phyloP scores from a whole-genome alignment of 2,329 filamentous ascomycete genomes.

The Phyllosticta capitalensis region DNA sequence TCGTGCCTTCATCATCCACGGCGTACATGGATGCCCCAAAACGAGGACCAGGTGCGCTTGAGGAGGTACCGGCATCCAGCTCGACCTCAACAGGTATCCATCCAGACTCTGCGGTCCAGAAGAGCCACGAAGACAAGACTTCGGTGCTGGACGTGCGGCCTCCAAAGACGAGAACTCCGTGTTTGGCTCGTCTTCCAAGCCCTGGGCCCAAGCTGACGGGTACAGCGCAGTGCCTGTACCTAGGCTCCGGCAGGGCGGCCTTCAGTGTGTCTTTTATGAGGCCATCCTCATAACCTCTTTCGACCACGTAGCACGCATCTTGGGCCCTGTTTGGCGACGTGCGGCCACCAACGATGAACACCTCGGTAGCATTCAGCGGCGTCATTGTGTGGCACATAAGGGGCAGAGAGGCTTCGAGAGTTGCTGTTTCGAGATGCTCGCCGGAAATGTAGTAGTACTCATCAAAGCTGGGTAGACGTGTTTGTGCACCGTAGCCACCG shows the following conservation, averaged over 20 bases:
- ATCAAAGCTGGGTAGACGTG: slow-evolving; percentile 39
- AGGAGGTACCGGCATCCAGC: slow-evolving; percentile 14
- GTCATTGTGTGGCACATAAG: slow-evolving; percentile 70
- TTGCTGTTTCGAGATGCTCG: background rate
- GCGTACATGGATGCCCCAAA: slow-evolving; percentile 50
- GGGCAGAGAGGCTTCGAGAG: slow-evolving; percentile 19
- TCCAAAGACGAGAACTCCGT: slow-evolving; percentile 36
- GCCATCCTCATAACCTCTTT: background rate
- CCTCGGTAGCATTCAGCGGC: slow-evolving; percentile 47
- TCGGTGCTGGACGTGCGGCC: slow-evolving; percentile 27
- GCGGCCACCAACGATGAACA: slow-evolving; percentile 66
- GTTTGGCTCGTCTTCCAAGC: too few relatives aligned
- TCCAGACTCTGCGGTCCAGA: slow-evolving; percentile 40
- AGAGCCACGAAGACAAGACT: slow-evolving; percentile 24
- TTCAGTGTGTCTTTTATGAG: slow-evolving; percentile 39
- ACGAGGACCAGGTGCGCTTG: slow-evolving; percentile 34
- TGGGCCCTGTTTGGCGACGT: slow-evolving; percentile 62
- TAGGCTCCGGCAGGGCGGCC: slow-evolving; percentile 53
- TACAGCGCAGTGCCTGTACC: slow-evolving; percentile 66
- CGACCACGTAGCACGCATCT: slow-evolving; percentile 61
- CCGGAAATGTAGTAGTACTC: slow-evolving; percentile 24
- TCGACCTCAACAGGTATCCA: slow-evolving; percentile 40
- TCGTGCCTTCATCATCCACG: slow-evolving; percentile 25
- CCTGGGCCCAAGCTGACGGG: too few relatives aligned
- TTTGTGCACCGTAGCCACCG: slow-evolving; percentile 39